Evolutionary conservation across 371 early-diverging fungal genomes (phyloP).

Genomic region (Mucor piriformis): DNA sequence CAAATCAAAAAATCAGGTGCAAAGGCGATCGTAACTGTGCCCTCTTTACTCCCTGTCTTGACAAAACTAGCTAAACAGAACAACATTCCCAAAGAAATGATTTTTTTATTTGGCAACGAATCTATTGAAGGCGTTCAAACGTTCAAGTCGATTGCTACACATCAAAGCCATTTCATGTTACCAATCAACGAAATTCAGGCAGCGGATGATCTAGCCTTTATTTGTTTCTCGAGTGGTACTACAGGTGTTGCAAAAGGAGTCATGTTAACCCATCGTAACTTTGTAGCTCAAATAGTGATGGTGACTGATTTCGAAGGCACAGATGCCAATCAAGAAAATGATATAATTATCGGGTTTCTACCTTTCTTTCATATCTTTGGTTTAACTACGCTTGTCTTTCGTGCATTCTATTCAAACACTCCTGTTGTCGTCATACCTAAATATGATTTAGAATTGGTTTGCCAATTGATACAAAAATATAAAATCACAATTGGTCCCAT

Average conservation of each 20-base stretch:
- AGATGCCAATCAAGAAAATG: constrained; percentile 40
- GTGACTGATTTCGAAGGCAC: constrained; percentile 20
- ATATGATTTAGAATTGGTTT: constrained; percentile 63
- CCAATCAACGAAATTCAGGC: constrained; percentile 11
- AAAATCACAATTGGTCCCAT: constrained; percentile 72
- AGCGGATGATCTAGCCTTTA: constrained; percentile 65
- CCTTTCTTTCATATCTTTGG: constrained; percentile 89
- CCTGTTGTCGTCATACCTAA: constrained; percentile 63
- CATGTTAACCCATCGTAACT: constrained; percentile 47
- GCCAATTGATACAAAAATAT: constrained; percentile 66
- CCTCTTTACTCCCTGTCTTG: constrained; percentile 24
- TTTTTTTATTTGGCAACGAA: constrained; percentile 25
- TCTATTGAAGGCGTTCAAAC: constrained; percentile 5
- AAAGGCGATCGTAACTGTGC: constrained; percentile 26
- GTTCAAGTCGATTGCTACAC: constrained; percentile 7
- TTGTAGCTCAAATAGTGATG: constrained; percentile 33
- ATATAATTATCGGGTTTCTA: constrained; percentile 66
- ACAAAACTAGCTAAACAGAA: constrained; percentile 9
- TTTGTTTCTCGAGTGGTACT: constrained; percentile 91
- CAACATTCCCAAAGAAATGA: constrained; percentile 17
- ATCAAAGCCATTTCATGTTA: constrained; percentile 8
- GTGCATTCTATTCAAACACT: constrained; percentile 37
- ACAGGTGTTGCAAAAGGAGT: constrained; percentile 72
- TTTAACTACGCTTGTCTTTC: constrained; percentile 40
- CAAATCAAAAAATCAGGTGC: constrained; percentile 22